These are phyloP conservation scores for Boletellus sp. DNA, from an alignment of 1,284 basidiomycete genomes.

Conservation along the genomic window DNA sequence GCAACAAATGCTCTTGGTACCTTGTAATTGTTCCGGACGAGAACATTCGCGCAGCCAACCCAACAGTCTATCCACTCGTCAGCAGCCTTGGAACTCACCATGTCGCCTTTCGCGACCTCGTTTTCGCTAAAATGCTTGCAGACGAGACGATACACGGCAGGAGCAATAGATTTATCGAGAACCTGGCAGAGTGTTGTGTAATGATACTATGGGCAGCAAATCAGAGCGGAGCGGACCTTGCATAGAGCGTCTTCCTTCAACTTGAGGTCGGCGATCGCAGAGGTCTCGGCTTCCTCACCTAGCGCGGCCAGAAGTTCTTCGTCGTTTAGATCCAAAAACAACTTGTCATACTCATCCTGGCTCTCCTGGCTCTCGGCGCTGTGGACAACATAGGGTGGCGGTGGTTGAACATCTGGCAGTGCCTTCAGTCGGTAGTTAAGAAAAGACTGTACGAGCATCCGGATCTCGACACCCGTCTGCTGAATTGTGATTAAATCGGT, in stretches of 20 bases:
- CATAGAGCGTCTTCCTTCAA: constrained; percentile 42
- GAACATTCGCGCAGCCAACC: constrained; percentile 69
- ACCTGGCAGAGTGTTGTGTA: constrained; percentile 37
- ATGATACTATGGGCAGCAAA: neutral
- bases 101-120: constrained; percentile 28
- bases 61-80: constrained; percentile 73
- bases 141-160: constrained; percentile 60
- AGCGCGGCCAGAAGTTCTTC: constrained; percentile 53
- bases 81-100: constrained; percentile 31
- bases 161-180: constrained; percentile 53
- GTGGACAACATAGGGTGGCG: constrained; percentile 28
- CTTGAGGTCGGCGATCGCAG: constrained; percentile 29
- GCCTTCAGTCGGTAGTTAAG: constrained; percentile 56
- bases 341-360: constrained; percentile 65
- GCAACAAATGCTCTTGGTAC: constrained; percentile 29
- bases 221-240: constrained; percentile 33
- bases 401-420: constrained; percentile 46
- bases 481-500: constrained; percentile 34
- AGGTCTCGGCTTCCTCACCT: constrained; percentile 35
- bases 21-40: constrained; percentile 57
- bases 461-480: constrained; percentile 30
- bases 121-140: constrained; percentile 48
- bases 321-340: constrained; percentile 59
- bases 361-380: constrained; percentile 60
- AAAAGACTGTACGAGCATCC: constrained; percentile 55